phyloP scores from a whole-genome alignment of 495 filamentous ascomycete species.

The Podospora pseudopauciseta region DNA sequence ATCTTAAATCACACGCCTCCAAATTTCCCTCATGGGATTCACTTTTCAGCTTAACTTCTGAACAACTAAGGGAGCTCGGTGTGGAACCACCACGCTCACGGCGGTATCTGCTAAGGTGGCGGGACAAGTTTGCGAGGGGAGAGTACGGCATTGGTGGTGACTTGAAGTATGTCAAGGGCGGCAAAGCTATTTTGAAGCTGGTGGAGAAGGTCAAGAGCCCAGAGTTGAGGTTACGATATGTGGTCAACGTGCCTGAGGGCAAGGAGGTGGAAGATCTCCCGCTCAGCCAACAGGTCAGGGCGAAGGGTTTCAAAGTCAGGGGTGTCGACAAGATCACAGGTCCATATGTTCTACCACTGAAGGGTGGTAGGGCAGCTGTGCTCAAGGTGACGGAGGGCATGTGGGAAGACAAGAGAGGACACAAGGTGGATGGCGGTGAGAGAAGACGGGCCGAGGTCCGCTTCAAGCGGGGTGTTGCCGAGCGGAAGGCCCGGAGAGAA shows the following conservation, averaged over 20 bases:
- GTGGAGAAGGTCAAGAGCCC: slow-evolving; percentile 52
- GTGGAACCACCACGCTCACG: slow-evolving; percentile 79
- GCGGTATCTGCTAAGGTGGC: slow-evolving; percentile 80
- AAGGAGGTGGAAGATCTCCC: slow-evolving; percentile 41
- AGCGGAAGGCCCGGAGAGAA: slow-evolving; percentile 46
- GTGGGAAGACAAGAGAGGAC: slow-evolving; percentile 80
- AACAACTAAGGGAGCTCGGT: slow-evolving; percentile 75
- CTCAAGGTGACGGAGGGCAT: slow-evolving; percentile 74
- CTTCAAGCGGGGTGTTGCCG: slow-evolving; percentile 48
- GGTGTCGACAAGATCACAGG: slow-evolving; percentile 64
- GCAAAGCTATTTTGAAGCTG: slow-evolving; percentile 64
- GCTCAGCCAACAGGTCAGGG: slow-evolving; percentile 45
- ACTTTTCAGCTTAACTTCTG: slow-evolving; percentile 73
- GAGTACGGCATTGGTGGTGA: slow-evolving; percentile 76
- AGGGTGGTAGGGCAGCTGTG: slow-evolving; percentile 57
- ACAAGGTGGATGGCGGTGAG: slow-evolving; percentile 96
- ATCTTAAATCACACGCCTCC: slow-evolving; percentile 69
- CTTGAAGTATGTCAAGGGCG: slow-evolving; percentile 65
- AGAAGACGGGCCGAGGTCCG: slow-evolving; percentile 79
- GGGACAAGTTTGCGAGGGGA: slow-evolving; percentile 75
- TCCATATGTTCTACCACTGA: slow-evolving; percentile 61
- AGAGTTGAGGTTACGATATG: slow-evolving; percentile 29
- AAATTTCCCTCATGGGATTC: slow-evolving; percentile 87
- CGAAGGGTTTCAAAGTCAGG: slow-evolving; percentile 61
- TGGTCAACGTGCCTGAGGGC: slow-evolving; percentile 70